Base-by-base conservation (phyloP, 257 asterid species). In the Nemophila menziesii region DNA sequence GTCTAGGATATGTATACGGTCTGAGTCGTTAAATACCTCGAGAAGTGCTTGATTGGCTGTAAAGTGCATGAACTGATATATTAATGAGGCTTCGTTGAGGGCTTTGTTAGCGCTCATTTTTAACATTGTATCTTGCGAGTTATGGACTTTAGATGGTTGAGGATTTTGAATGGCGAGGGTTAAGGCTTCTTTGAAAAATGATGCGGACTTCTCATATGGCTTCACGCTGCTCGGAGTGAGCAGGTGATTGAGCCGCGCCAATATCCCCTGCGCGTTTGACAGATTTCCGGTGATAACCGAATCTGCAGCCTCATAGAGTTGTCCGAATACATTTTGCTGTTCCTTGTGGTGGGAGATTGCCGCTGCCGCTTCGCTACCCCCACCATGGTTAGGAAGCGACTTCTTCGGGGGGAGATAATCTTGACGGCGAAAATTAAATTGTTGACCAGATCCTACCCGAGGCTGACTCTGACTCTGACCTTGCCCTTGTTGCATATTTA, bases 201-300 rank as follows among this genome's bases (percentile, higher is more conserved):
- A 49, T 24, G 61, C 64, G 51, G 73, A 54, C 61, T 62, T 66
- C 24, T 44, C 22, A 3, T 57, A 66, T 29, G 73, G 61, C 39
- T 66, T 60, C 20, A 33, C 63, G 24, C n/a, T 15, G 26, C n/a
- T n/a, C n/a, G 60, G 68, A 51, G 64, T 22, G 50, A 66, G 55
- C 51, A 50, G 46, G 43, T 63, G 68, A 62, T 62, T 62, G 68
- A 62, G 68, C 68, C 68, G 62, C 68, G 68, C 62, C 68, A 62
- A 62, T 62, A 71, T 71, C 78, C 60, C 58, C 52, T 66, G 74
- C 68, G 74, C 78, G 68, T 62, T 54, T 40, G 71, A 56, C 70
- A 66, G 67, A 41, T 61, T 65, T 43, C 82, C 75, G 46, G 75
- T 55, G 46, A 57, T 60, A 44, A 63, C 51, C 39, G 55, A 49